Evolutionary conservation across 495 filamentous ascomycete genomes (phyloP), one percentile per base, ranked within the genome.

Genomic region (Extremus antarcticus): DNA sequence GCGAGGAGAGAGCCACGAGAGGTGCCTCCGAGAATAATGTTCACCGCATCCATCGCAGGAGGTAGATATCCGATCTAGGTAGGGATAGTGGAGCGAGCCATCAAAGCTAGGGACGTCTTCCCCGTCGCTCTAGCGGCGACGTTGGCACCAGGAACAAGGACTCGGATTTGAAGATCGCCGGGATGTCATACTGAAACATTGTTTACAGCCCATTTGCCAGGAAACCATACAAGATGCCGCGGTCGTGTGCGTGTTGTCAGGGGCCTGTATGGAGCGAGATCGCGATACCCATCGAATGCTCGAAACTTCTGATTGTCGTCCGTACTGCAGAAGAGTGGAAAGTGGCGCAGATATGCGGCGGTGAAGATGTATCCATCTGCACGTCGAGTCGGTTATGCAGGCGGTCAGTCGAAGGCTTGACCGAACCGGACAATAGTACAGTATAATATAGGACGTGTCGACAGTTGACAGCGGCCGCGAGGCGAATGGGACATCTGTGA

Each of bases 121-220:
- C 52, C 52, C 52, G 52, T 4, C 3, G 21, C 19, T 20, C 25
- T 55, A 55, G 41, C 32, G 51, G 10, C 35, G 24, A 55, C 52
- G 35, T 32, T 32, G 43, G 15, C 13, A 46, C 51, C 51, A 54
- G 51, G 51, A 46, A 54, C 51, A 54, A 24, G 51, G 51, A 3
- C 41, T 11, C 22, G 52, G 52, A 17, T 24, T 43, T 17, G 51
- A 53, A 13, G 35, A 53, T 45, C 38, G 17, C 10, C 8, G 50
- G 29, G 8, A 13, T 9, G 4, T n/a, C n/a, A 39, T 39, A n/a
- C 35, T 9, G 35, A n/a, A 39, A 39, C 35, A 39, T n/a, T n/a
- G 9, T 39, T 39, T 39, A 39, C 9, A 39, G 35, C n/a, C n/a
- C 9, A 9, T 39, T 47, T 17, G 43, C 43, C n/a, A 47, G 8